Percentiles rank a stretch among this genome's conserved stretches.
phyloP scores from a whole-genome alignment of 208 protist genomes.

The Wallacemonas sp. region DNA sequence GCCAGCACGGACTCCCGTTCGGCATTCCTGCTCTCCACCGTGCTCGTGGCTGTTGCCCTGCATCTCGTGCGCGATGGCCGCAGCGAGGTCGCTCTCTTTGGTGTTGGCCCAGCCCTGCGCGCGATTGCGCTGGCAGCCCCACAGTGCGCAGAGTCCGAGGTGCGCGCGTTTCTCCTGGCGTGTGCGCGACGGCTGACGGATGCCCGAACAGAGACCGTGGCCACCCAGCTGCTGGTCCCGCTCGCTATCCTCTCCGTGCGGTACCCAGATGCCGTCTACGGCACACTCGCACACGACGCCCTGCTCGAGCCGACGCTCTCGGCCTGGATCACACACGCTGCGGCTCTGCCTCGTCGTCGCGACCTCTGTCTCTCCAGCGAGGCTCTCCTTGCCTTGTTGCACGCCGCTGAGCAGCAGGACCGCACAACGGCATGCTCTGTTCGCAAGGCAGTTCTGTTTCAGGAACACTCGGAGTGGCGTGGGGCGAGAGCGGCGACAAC shows the following conservation, averaged over 20 bases:
- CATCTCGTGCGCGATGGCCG: slow-evolving; percentile 28
- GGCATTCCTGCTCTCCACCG: slow-evolving; percentile 37
- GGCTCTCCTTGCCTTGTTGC: slow-evolving; percentile 40
- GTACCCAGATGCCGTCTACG: slow-evolving; percentile 44
- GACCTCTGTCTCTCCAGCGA: slow-evolving; percentile 37
- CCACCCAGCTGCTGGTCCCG: slow-evolving; percentile 52
- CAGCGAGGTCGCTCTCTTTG: slow-evolving; percentile 48
- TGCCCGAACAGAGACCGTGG: slow-evolving; percentile 47
- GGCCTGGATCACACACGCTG: slow-evolving; percentile 48
- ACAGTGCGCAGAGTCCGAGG: slow-evolving; percentile 39
- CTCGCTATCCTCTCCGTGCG: slow-evolving; percentile 49
- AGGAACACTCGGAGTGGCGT: neutral
- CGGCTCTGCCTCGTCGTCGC: slow-evolving; percentile 24
- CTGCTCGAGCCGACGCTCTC: slow-evolving; percentile 40
- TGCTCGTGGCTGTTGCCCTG: slow-evolving; percentile 46
- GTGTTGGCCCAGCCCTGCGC: slow-evolving; percentile 42
- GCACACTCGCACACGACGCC: slow-evolving; percentile 29
- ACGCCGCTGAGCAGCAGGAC: neutral
- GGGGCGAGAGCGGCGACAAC: neutral
- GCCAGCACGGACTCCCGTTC: slow-evolving; percentile 17
- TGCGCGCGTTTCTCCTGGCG: slow-evolving; percentile 30
- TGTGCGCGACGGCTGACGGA: slow-evolving; percentile 39
- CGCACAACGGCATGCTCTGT: neutral
- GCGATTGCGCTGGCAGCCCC: slow-evolving; percentile 38
- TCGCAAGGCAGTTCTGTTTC: neutral